phyloP scores from a whole-genome alignment of 78 protist species.

The Emiliania huxleyi region DNA sequence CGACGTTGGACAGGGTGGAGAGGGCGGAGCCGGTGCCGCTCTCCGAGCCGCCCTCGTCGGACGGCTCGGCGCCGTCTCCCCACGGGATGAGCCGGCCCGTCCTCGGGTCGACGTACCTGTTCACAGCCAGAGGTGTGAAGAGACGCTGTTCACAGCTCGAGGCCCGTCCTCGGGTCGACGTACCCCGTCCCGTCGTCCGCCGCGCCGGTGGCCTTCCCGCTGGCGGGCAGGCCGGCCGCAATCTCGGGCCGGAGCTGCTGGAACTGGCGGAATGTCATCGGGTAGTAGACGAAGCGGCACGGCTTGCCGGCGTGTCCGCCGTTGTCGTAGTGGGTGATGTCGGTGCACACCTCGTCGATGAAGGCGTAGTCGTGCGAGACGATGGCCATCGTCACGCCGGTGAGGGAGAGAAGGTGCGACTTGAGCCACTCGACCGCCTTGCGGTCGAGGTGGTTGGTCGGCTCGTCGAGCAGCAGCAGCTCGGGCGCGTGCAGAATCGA shows the following conservation, averaged over 20 bases:
- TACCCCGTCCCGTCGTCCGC: too few species aligned
- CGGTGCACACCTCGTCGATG: background rate
- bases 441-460: conserved; percentile 48
- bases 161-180: too few species aligned
- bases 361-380: conserved; percentile 30
- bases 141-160: too few species aligned
- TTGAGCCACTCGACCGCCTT: conserved; percentile 2
- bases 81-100: too few species aligned
- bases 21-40: too few species aligned
- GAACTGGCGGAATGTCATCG: background rate
- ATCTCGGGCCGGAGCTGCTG: background rate
- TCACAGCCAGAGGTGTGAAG: too few species aligned
- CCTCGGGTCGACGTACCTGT: too few species aligned
- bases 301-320: conserved; percentile 9
- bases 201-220: too few species aligned
- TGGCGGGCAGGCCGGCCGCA: background rate
- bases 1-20: background rate
- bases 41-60: too few species aligned
- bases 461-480: conserved; percentile 66
- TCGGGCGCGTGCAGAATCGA: conserved; percentile 38
- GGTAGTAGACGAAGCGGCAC: conserved; percentile 17
- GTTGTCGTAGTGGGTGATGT: conserved; percentile 23
- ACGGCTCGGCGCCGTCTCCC: too few species aligned
- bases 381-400: background rate
- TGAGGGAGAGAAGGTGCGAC: background rate